Conservation (phyloP, 305 asterid species). For the Ilex paraguariensis region DNA sequence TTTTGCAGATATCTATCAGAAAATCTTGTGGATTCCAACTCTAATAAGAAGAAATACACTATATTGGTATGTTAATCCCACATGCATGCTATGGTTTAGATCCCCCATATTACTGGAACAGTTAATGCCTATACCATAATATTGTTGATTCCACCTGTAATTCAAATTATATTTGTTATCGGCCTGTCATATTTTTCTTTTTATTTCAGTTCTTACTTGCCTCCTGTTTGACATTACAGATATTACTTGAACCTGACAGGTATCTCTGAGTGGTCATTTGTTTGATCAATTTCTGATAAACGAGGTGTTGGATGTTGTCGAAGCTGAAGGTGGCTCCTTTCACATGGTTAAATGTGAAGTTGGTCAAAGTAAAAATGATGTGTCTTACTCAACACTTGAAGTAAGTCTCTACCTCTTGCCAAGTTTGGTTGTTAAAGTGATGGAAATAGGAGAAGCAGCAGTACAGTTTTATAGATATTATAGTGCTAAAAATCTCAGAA, state of each 20-base stretch:
- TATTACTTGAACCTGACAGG: conserved; percentile 39
- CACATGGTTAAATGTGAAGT: conserved; percentile 89
- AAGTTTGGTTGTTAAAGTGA: neutral
- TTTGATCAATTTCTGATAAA: conserved; percentile 86
- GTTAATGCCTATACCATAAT: neutral
- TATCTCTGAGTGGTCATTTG: conserved; percentile 90
- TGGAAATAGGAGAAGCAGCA: too few species aligned
- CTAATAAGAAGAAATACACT: conserved; percentile 58
- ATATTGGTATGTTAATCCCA: conserved; percentile 41
- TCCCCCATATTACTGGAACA: neutral
- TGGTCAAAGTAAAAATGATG: conserved; percentile 64
- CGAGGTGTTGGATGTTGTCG: conserved; percentile 90
- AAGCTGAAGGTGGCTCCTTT: conserved; percentile 96
- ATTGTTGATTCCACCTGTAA: neutral
- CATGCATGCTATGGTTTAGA: too few species aligned
- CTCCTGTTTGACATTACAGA: neutral
- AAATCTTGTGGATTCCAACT: conserved; percentile 27
- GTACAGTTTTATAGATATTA: too few species aligned
- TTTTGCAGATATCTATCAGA: conserved; percentile 45
- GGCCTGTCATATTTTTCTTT: neutral
- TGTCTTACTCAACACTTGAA: conserved; percentile 87
- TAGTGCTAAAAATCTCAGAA: too few species aligned
- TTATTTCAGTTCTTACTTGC: neutral
- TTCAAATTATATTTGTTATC: neutral
- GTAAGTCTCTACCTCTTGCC: conserved; percentile 31